Evolutionary conservation across 768 basidiomycete genomes (phyloP).

Genomic region (Pleurotus tuoliensis): DNA sequence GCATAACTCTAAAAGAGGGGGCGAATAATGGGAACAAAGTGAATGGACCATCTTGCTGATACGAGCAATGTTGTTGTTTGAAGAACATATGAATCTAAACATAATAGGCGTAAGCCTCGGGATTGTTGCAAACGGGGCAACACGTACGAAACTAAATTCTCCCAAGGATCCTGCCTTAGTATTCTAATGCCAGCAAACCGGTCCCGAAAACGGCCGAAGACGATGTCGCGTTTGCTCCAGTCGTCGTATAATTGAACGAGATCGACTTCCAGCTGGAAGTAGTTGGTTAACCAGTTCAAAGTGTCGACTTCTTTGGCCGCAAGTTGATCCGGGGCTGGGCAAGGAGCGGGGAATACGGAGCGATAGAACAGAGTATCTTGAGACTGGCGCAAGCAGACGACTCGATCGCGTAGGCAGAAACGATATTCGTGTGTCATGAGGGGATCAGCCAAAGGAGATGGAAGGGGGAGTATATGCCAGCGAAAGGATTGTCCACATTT

Average conservation of each 20-base stretch:
- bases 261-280: conserved; percentile 85
- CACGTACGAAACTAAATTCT: conserved; percentile 88
- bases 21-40: conserved; percentile 75
- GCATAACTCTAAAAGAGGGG: conserved; percentile 51
- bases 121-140: background rate
- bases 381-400: conserved; percentile 79
- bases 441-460: conserved; percentile 12
- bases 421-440: conserved; percentile 63
- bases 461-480: conserved; percentile 58
- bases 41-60: conserved; percentile 92
- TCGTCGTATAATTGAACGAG: conserved; percentile 65
- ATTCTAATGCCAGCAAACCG: conserved; percentile 83
- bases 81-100: conserved; percentile 91
- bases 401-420: conserved; percentile 75
- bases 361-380: conserved; percentile 67
- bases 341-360: conserved; percentile 54
- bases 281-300: conserved; percentile 71
- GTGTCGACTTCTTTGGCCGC: conserved; percentile 57
- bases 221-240: conserved; percentile 72
- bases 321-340: conserved; percentile 19
- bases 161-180: conserved; percentile 92
- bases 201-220: conserved; percentile 62
- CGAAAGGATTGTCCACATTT: conserved; percentile 86
- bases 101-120: background rate
- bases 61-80: conserved; percentile 93